Base-by-base conservation (phyloP, 2,329 filamentous ascomycete species). In the Coniella vitis region DNA sequence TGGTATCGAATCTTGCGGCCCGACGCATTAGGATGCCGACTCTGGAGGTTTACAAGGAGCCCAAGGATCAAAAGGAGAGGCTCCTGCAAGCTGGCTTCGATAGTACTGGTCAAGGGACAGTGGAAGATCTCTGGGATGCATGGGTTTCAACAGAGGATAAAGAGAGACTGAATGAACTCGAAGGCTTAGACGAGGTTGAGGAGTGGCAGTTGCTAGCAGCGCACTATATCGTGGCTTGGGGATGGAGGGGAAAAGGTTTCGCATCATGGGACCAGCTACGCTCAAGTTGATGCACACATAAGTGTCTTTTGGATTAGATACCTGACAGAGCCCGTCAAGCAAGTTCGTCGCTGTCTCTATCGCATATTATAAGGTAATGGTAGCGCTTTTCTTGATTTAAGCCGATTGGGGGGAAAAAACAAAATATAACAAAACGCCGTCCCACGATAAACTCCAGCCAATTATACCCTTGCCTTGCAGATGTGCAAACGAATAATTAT, bases 121-220 rank as follows among this genome's bases (percentile, higher is more conserved):
- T 80, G 35, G 67, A 72, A 45, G 58, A 64, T n/a, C 78, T 95
- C 34, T 96, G 87, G 84, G 76, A 84, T 45, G 68, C 68, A 1
- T 97, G 91, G 90, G 73, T 95, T 3, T 61, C 63, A 0, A 62
- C 72, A 1, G 70, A 71, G 2, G 91, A 97, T 67, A 90, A 88
- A 66, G 83, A 87, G 60, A 74, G 90, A 41, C 81, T 97, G 1
- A 84, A 90, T 55, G 67, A 70, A 10, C 64, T 96, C 21, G 90
- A 98, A 65, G 90, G 93, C 60, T 66, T 98, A 54, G 93, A 98
- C 68, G 93, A 98, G 67, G 77, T 96, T 20, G 93, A 98, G 67
- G 93, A 98, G 69, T 95, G 93, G 86, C 76, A 84, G 60, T 67
- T 98, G 57, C 67, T 98, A 58, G 87, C 90, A 1, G 80, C 78